Evolutionary conservation across 768 basidiomycete species (phyloP).

Genomic region (Pleurotus tuoliensis): DNA sequence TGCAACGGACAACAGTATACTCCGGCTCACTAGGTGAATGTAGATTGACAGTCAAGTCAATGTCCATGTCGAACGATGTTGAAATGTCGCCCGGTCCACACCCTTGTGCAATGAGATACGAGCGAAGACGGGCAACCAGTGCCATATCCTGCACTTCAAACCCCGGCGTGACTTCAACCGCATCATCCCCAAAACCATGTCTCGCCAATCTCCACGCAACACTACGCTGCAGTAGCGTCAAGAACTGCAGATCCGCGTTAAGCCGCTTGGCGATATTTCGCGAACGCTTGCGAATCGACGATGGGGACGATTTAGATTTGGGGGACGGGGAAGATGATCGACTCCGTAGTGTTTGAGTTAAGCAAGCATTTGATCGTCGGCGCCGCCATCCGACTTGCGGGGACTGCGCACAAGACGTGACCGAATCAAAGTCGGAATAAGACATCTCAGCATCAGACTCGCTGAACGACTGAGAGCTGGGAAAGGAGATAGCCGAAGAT

Average conservation of each 20-base stretch:
- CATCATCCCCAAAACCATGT: background rate
- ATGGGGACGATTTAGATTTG: background rate
- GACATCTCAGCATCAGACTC: constrained; percentile 1
- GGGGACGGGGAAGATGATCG: constrained; percentile 7
- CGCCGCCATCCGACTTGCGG: constrained; percentile 11
- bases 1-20: background rate
- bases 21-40: background rate
- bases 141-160: constrained; percentile 11
- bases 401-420: background rate
- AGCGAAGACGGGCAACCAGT: constrained; percentile 9
- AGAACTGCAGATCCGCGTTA: constrained; percentile 8
- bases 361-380: constrained; percentile 10
- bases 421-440: background rate
- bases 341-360: constrained; percentile 5
- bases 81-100: background rate
- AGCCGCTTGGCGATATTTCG: background rate
- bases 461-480: background rate
- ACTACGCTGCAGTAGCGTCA: constrained; percentile 8
- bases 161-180: background rate
- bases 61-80: background rate
- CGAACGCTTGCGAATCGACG: constrained; percentile 8
- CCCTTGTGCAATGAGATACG: constrained; percentile 8
- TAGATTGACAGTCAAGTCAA: constrained; percentile 1
- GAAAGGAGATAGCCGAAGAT: constrained; percentile 1
- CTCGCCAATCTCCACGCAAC: constrained; percentile 8